Conservation (phyloP, 352 stramenopile species). For the Globisporangium middletonii region DNA sequence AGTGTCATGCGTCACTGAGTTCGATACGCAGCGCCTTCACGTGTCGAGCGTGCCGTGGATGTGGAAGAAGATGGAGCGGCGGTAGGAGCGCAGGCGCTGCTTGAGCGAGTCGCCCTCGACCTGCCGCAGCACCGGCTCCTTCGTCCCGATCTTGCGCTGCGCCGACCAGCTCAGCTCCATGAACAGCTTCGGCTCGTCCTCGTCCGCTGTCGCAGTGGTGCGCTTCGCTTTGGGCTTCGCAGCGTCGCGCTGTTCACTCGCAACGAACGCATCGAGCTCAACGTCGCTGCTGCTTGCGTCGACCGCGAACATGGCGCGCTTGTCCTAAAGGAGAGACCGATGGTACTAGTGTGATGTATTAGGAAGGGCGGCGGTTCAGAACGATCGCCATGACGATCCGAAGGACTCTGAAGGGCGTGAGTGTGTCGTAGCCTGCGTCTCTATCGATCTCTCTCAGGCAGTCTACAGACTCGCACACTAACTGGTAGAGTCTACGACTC, state of each 20-base stretch:
- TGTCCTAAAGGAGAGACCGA: no score
- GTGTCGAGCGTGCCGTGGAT: constrained; percentile 41
- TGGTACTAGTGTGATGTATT: no score
- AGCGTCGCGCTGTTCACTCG: constrained; percentile 30
- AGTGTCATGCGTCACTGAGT: not conserved
- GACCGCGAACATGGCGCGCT: not conserved
- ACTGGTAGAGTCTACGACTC: no score
- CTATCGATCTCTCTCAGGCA: not conserved
- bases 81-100: constrained; percentile 60
- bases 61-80: constrained; percentile 72
- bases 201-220: not conserved
- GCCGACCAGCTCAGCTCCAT: constrained; percentile 66
- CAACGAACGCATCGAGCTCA: constrained; percentile 48
- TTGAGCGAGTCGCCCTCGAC: constrained; percentile 66
- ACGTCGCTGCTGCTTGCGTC: constrained; percentile 8
- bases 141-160: constrained; percentile 52
- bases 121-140: constrained; percentile 57
- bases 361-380: no score
- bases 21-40: not conserved
- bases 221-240: constrained; percentile 11
- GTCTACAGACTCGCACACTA: no score
- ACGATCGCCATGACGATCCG: no score
- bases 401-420: no score
- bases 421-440: no score
- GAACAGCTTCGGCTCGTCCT: constrained; percentile 58